These are phyloP conservation scores for Solanum habrochaites DNA, from an alignment of 257 asterid genomes.

Conservation along the genomic window DNA sequence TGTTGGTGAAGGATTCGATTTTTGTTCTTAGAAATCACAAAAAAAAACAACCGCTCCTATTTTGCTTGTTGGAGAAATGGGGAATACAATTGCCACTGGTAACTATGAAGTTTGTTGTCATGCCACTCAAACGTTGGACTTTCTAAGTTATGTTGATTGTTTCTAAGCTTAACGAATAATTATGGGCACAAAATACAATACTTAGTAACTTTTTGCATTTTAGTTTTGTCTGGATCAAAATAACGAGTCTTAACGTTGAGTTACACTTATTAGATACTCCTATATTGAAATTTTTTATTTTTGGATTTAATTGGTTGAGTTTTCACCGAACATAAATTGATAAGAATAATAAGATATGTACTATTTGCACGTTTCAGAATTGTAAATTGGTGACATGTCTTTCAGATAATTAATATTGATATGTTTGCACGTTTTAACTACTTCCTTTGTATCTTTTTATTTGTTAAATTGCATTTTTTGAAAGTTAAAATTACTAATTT, in stretches of 20 bases:
- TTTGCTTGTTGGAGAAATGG: slow-evolving; percentile 55
- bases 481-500: too few relatives aligned
- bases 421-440: neutral
- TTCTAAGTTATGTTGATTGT: neutral
- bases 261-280: neutral
- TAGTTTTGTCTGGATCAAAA: neutral
- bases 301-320: neutral
- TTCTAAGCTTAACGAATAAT: neutral
- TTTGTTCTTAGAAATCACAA: slow-evolving; percentile 41
- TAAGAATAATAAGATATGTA: neutral
- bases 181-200: neutral
- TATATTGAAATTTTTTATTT: neutral
- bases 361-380: neutral
- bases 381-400: neutral
- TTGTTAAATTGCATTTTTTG: too few relatives aligned
- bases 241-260: neutral
- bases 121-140: slow-evolving; percentile 45
- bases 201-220: neutral
- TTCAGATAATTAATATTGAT: neutral
- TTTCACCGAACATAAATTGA: neutral
- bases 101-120: slow-evolving; percentile 59
- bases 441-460: too few relatives aligned
- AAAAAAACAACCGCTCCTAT: too few relatives aligned
- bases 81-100: slow-evolving; percentile 73
- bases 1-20: slow-evolving; percentile 50